A percentile compares a stretch with the other conserved stretches of the same genome.
phyloP scores from a whole-genome alignment of 1,139 yeast species.

The Yamadazyma atmosphaerica region DNA sequence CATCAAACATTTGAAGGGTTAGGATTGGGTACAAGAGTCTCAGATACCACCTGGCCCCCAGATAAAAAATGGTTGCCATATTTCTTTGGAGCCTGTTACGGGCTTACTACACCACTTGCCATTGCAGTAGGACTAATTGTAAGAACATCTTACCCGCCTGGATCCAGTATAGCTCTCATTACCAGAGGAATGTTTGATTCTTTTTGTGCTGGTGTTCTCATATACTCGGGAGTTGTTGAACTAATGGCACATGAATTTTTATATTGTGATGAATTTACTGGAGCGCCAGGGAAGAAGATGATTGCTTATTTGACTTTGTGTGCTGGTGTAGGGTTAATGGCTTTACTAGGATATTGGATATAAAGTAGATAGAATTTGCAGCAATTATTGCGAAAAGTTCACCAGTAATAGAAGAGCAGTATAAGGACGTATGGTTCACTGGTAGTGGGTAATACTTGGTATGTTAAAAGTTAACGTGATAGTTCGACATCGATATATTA shows the following conservation, averaged over 20 bases:
- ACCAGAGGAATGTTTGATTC: conserved; percentile 39
- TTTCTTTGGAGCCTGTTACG: conserved; percentile 31
- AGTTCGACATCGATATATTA: too few relatives aligned
- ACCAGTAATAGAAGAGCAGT: too few relatives aligned
- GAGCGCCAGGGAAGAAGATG: conserved; percentile 19
- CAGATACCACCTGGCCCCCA: conserved; percentile 38
- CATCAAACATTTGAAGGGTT: conserved; percentile 45
- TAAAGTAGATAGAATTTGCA: conserved; percentile 15
- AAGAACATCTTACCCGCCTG: conserved; percentile 33
- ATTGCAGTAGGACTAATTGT: conserved; percentile 40
- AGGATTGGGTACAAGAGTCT: conserved; percentile 40
- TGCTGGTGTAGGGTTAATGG: conserved; percentile 41
- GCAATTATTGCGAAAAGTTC: too few relatives aligned
- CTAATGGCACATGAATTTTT: conserved; percentile 42
- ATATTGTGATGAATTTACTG: conserved; percentile 26
- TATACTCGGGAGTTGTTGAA: conserved; percentile 41
- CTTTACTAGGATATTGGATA: conserved; percentile 46
- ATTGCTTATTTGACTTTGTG: conserved; percentile 28
- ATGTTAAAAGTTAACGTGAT: too few relatives aligned
- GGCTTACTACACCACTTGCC: conserved; percentile 36
- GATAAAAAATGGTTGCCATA: conserved; percentile 31
- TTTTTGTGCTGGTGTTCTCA: conserved; percentile 40
- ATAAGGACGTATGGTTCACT: too few relatives aligned
- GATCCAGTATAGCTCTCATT: conserved; percentile 33
- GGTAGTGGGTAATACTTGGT: too few relatives aligned